A percentile compares a stretch with the other conserved stretches of the same genome.
These are phyloP conservation scores for Carex parvula DNA, from an alignment of 176 grass and related monocot genomes.

Conservation along the genomic window DNA sequence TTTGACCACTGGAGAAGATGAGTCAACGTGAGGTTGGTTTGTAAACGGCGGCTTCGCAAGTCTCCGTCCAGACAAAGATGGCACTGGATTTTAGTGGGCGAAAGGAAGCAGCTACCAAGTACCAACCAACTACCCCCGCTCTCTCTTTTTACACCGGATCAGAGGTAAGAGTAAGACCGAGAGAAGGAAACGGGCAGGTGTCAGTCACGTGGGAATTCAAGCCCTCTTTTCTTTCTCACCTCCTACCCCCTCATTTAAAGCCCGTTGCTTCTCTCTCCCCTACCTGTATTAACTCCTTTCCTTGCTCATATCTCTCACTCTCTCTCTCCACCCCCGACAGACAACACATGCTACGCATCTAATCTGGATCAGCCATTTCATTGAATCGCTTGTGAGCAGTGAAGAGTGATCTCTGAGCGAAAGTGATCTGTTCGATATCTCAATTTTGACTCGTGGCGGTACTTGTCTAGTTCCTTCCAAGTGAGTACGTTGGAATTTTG, in stretches of 20 bases:
- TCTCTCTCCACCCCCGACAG: not conserved
- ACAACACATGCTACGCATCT: slow-evolving; percentile 7
- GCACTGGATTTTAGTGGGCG: slow-evolving; percentile 2
- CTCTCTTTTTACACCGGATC: not conserved
- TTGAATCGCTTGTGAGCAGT: slow-evolving; percentile 1
- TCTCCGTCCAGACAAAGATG: slow-evolving; percentile 9
- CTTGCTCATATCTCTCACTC: not conserved
- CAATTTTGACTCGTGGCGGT: not conserved
- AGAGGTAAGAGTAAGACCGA: not conserved
- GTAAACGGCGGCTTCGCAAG: not conserved
- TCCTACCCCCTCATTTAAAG: slow-evolving; percentile 22
- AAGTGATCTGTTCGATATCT: not conserved
- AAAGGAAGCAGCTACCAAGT: slow-evolving; percentile 17
- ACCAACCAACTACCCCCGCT: slow-evolving; percentile 10
- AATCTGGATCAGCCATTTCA: slow-evolving; percentile 12
- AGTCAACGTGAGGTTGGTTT: not conserved
- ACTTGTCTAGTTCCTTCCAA: not conserved
- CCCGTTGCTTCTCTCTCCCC: slow-evolving; percentile 14
- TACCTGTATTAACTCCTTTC: not conserved
- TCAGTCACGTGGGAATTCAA: slow-evolving; percentile 26
- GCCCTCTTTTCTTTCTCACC: slow-evolving; percentile 11
- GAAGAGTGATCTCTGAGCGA: not conserved
- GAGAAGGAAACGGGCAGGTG: slow-evolving; percentile 24
- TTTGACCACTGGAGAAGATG: not conserved
- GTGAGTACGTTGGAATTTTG: slow-evolving; percentile 22